Percentiles rank a stretch among this genome's conserved stretches.
Evolutionary conservation across 129 eudicot species (phyloP).

Genomic region (Tanacetum coccineum): DNA sequence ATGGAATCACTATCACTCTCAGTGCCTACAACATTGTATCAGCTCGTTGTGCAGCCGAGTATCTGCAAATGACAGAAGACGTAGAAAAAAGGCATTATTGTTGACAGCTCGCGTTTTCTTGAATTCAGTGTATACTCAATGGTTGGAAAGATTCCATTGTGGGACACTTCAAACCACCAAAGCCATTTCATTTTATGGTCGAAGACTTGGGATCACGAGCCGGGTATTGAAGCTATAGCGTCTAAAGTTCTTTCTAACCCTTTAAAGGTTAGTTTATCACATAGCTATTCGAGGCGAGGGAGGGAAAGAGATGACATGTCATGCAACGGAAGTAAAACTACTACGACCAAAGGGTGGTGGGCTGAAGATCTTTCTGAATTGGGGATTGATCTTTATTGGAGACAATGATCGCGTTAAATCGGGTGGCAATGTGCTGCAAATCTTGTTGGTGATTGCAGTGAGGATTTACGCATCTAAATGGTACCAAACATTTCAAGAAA

Average conservation of each 20-base stretch:
- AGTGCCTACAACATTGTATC: slow-evolving; percentile 86
- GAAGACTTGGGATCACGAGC: slow-evolving; percentile 84
- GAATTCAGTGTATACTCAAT: slow-evolving; percentile 67
- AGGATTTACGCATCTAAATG: slow-evolving; percentile 71
- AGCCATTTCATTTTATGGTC: slow-evolving; percentile 55
- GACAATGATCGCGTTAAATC: slow-evolving; percentile 83
- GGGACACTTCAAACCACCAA: slow-evolving; percentile 67
- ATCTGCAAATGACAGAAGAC: slow-evolving; percentile 88
- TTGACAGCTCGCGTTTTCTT: slow-evolving; percentile 70
- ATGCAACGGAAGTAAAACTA: slow-evolving; percentile 45
- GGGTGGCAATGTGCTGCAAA: slow-evolving; percentile 62
- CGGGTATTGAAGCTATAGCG: slow-evolving; percentile 70
- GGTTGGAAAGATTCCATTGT: slow-evolving; percentile 89
- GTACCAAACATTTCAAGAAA: slow-evolving; percentile 61
- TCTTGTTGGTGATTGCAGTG: slow-evolving; percentile 76
- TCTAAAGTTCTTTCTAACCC: slow-evolving; percentile 65
- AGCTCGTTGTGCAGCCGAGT: slow-evolving; percentile 74
- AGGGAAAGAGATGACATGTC: slow-evolving; percentile 42
- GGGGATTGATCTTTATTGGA: slow-evolving; percentile 83
- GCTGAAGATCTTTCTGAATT: slow-evolving; percentile 80
- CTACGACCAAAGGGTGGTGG: slow-evolving; percentile 70
- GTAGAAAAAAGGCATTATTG: slow-evolving; percentile 82
- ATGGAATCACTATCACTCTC: slow-evolving; percentile 92
- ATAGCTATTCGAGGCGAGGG: slow-evolving; percentile 56
- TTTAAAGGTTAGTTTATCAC: slow-evolving; percentile 49